Percentiles rank a stretch among this genome's conserved stretches.
Conservation (phyloP, 1,284 basidiomycete species). For the Tilletia walkeri region DNA sequence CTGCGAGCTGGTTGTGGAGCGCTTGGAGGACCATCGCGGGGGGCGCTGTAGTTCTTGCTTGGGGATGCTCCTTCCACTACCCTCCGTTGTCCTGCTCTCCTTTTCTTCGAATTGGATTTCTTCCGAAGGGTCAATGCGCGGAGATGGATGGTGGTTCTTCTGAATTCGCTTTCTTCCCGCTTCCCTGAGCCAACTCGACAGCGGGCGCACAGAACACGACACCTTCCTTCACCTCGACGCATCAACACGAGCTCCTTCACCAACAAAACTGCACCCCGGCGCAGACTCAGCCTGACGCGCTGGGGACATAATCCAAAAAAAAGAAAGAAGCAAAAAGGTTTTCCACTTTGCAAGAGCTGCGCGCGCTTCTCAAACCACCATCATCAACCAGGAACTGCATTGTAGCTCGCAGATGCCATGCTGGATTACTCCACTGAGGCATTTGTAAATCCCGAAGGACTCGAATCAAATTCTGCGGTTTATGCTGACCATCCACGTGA, state of each 20-base stretch:
- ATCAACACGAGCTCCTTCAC: neutral
- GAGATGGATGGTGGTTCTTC: neutral
- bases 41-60: neutral
- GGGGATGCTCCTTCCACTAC: too few relatives aligned
- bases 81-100: too few relatives aligned
- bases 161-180: neutral
- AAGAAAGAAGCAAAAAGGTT: neutral
- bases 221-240: neutral
- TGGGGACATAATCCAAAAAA: neutral
- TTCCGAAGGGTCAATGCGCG: neutral
- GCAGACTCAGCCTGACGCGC: neutral
- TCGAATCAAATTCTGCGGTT: neutral
- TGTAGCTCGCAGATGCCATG: constrained; percentile 11
- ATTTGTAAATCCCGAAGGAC: neutral
- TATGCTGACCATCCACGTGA: neutral
- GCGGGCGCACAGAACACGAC: neutral
- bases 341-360: neutral
- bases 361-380: neutral
- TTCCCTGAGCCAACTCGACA: neutral
- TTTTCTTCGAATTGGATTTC: neutral
- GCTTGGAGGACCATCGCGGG: constrained; percentile 10
- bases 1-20: constrained; percentile 19
- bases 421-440: neutral
- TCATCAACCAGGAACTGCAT: neutral
- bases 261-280: neutral